A percentile compares a stretch with the other conserved stretches of the same genome.
Evolutionary conservation across 2,329 filamentous ascomycete species (phyloP).

Genomic region (Penicillium sp.): DNA sequence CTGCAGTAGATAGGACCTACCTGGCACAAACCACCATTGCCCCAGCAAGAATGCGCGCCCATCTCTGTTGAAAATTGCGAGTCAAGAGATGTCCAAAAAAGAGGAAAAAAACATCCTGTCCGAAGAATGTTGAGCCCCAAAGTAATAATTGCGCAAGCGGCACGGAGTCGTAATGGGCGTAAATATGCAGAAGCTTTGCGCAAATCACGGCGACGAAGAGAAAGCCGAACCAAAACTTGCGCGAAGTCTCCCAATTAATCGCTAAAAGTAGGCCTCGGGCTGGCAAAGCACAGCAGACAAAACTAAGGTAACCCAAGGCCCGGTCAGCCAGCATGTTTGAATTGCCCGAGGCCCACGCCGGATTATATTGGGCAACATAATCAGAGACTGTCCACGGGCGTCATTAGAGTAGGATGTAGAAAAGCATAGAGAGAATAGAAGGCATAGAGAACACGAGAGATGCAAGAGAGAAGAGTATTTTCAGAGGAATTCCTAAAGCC

Average conservation of each 20-base stretch:
- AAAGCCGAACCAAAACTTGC: slow-evolving; percentile 21
- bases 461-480: neutral
- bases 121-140: slow-evolving; percentile 25
- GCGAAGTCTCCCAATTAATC: slow-evolving; percentile 10
- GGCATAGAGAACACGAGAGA: neutral
- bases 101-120: slow-evolving; percentile 19
- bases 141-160: slow-evolving; percentile 11
- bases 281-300: slow-evolving; percentile 13
- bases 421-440: neutral
- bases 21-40: slow-evolving; percentile 4
- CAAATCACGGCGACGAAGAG: slow-evolving; percentile 14
- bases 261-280: slow-evolving; percentile 8
- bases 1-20: slow-evolving; percentile 2
- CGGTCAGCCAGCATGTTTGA: slow-evolving; percentile 1
- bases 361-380: slow-evolving; percentile 5
- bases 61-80: slow-evolving; percentile 6
- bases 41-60: slow-evolving; percentile 3
- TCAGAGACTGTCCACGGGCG: neutral
- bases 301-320: slow-evolving; percentile 1
- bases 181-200: slow-evolving; percentile 24
- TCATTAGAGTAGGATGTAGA: neutral
- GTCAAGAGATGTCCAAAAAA: slow-evolving; percentile 11
- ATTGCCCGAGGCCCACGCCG: slow-evolving; percentile 1
- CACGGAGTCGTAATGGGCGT: slow-evolving; percentile 20
- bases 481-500: neutral